Base-by-base conservation (phyloP, 257 asterid species). In the Primulina tabacum region DNA sequence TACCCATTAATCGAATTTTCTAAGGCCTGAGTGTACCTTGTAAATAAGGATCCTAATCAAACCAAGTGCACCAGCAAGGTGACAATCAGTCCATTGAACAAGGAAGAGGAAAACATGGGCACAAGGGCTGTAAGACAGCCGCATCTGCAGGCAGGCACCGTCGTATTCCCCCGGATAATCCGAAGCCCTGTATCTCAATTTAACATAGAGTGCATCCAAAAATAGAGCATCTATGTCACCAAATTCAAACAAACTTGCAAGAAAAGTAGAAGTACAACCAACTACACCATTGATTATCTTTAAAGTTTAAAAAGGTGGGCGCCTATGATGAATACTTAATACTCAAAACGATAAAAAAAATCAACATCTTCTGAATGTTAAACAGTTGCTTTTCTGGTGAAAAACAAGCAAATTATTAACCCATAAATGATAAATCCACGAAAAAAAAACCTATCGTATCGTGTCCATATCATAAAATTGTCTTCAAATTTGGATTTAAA, bases 51-150 rank as follows among this genome's bases (percentile, higher is more conserved):
- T 80, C 80, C 91, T 76, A 66, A 93, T 89, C 52, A 93, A 79
- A 28, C 99, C 97, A n/a, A 93, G 90, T 8, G 86, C 84, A 75
- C 97, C 94, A 18, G 96, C 99, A 60, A 93, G 86, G 75, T 83
- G 88, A 77, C 94, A 89, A 76, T 93, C 99, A 64, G 92, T 80
- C 99, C 98, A 93, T 67, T 89, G 97, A 62, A 90, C 89, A 73
- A 90, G 90, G 82, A 90, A 93, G 59, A 90, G 80, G 47, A 93
- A 89, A 60, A 89, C 68, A 33, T 85, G 90, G 18, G 97, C 97
- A 75, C 97, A 93, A 10, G 94, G 95, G 81, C 99, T 89, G 72
- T 87, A 93, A 6, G 96, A 89, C n/a, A 93, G 80, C 68, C 99
- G 90, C 99, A 93, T 93, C 75, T 93, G 99, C 76, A 90, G 88